These are phyloP conservation scores for Pythium guiyangense DNA, from an alignment of 352 stramenopile genomes.

Conservation along the genomic window DNA sequence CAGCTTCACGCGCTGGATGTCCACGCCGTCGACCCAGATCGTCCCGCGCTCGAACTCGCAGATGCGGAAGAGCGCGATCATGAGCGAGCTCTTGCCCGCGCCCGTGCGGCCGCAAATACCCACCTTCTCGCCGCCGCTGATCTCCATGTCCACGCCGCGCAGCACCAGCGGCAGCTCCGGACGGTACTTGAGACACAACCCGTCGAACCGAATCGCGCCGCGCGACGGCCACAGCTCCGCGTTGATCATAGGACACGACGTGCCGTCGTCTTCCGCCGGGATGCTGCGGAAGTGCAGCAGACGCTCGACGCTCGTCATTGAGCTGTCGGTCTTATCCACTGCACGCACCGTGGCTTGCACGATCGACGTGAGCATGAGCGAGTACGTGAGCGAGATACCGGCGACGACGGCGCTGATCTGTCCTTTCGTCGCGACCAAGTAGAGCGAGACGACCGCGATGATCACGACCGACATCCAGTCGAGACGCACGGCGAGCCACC, in stretches of 20 bases:
- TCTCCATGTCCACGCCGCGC: no score
- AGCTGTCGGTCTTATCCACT: slow-evolving; percentile 18
- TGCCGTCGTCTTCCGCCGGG: slow-evolving; percentile 2
- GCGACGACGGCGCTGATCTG: slow-evolving; percentile 22
- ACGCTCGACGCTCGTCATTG: slow-evolving; percentile 38
- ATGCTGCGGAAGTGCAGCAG: slow-evolving; percentile 30
- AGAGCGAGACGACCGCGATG: slow-evolving; percentile 85
- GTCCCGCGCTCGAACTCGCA: no score
- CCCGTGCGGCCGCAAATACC: no score
- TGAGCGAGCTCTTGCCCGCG: no score
- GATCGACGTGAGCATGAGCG: slow-evolving; percentile 37
- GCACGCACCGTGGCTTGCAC: slow-evolving; percentile 43
- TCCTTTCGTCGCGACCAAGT: slow-evolving; percentile 61
- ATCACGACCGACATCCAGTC: slow-evolving; percentile 78
- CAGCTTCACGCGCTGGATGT: no score
- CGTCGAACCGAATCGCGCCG: slow-evolving; percentile 25
- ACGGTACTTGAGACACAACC: no score
- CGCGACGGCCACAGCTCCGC: slow-evolving; percentile 1
- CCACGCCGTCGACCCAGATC: no score
- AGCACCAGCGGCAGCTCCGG: no score
- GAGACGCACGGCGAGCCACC: slow-evolving; percentile 94
- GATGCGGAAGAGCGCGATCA: no score
- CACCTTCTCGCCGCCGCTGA: no score
- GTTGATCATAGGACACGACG: neutral
- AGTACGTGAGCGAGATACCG: no score